Conservation (phyloP, 164 flowering plant species). For the Aristolochia contorta region DNA sequence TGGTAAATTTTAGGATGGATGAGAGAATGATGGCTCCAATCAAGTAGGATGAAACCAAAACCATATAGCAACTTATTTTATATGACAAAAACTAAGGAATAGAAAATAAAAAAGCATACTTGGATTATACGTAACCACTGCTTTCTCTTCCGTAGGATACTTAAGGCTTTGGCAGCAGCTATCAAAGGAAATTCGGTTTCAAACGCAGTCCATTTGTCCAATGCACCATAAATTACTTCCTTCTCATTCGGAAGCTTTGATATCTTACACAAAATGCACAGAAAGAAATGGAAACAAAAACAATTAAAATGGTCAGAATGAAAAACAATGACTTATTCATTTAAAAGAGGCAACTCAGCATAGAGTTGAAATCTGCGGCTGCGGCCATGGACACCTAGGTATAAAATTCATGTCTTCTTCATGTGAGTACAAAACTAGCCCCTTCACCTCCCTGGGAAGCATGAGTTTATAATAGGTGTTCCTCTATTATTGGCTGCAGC, state of each 20-base stretch:
- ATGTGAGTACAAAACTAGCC: no score
- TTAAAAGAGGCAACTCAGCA: not conserved
- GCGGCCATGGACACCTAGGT: no score
- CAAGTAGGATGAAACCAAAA: no score
- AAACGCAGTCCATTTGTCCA: conserved; percentile 93
- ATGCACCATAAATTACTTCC: conserved; percentile 73
- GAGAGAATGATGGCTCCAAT: no score
- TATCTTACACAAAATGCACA: conserved; percentile 29
- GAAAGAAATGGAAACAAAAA: not conserved
- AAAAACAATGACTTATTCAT: not conserved
- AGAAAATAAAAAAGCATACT: conserved; percentile 23
- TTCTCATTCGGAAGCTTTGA: conserved; percentile 76
- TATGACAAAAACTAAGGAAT: not conserved
- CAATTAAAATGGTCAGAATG: not conserved
- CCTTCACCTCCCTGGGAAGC: no score
- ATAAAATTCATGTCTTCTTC: not conserved
- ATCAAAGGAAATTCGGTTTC: conserved; percentile 83
- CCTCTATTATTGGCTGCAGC: no score
- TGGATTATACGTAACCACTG: conserved; percentile 78
- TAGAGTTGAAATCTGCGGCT: not conserved
- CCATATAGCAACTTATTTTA: no score
- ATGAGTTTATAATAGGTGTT: no score
- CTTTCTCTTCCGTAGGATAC: conserved; percentile 51
- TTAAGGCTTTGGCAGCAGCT: conserved; percentile 82
- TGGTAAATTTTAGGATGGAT: no score